Base-by-base conservation (phyloP, 768 basidiomycete genomes). In the Myochromella boudieri region DNA sequence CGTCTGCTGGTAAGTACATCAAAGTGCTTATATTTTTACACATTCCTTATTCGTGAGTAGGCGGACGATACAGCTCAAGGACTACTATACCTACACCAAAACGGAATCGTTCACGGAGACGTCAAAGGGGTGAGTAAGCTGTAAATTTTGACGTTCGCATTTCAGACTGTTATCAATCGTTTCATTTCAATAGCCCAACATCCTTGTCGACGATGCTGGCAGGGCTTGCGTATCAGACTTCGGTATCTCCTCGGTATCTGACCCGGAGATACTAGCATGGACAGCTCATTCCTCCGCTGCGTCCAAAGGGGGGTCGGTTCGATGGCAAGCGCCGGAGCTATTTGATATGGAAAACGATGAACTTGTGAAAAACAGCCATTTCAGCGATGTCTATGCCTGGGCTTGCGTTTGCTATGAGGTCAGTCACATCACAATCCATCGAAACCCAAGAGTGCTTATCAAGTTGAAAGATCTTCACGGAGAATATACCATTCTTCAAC, bases 271-370 rank as follows among this genome's bases (percentile, higher is more conserved):
- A 31, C 38, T 6, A 3, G 2, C 22, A 4, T 25, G 21, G n/a
- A 27, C 42, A 1, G 9, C 15, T 10, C 32, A 22, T 12, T n/a
- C 36, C 21, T 36, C 40, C 6, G 18, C 9, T 8, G n/a, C n/a
- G n/a, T n/a, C n/a, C n/a, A n/a, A n/a, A n/a, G n/a, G n/a, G n/a
- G n/a, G n/a, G n/a, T n/a, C n/a, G 34, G 36, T 20, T 14, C 33
- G 28, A 2, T 49, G 48, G 48, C 48, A 43, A 10, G 41, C 48
- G n/a, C n/a, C n/a, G n/a, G n/a, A n/a, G n/a, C n/a, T n/a, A n/a
- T n/a, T n/a, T n/a, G n/a, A n/a, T n/a, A n/a, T n/a, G n/a, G n/a
- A n/a, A n/a, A n/a, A n/a, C n/a, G n/a, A n/a, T n/a, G n/a, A n/a
- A n/a, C n/a, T 5, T 37, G 42, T 1, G 49, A 50, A 24, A n/a